A percentile compares a stretch with the other conserved stretches of the same genome.
Evolutionary conservation across 1,284 basidiomycete genomes (phyloP).

Genomic region (Fomitopsis pinicola): DNA sequence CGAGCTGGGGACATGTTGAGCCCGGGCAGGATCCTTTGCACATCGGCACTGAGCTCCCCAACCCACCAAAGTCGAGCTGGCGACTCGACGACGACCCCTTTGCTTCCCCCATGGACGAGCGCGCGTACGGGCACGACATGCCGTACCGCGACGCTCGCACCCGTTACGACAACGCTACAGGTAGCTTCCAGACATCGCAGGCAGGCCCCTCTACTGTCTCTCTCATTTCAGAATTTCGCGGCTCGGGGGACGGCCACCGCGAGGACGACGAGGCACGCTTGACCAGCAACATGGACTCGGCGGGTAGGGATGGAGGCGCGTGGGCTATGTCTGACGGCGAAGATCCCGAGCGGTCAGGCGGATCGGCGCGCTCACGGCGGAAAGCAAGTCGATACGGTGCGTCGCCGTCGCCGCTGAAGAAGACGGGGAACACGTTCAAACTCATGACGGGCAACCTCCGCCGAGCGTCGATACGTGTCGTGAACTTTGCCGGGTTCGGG

Average conservation of each 20-base stretch:
- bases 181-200: slow-evolving; percentile 36
- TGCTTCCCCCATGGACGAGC: slow-evolving; percentile 32
- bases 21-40: slow-evolving; percentile 41
- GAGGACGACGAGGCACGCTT: slow-evolving; percentile 56
- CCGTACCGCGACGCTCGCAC: slow-evolving; percentile 15
- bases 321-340: slow-evolving; percentile 25
- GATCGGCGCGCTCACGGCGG: slow-evolving; percentile 36
- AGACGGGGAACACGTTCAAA: slow-evolving; percentile 53
- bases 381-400: slow-evolving; percentile 47
- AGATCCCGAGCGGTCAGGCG: slow-evolving; percentile 29
- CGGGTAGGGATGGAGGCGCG: slow-evolving; percentile 24
- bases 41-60: slow-evolving; percentile 24
- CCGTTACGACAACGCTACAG: slow-evolving; percentile 24
- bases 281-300: slow-evolving; percentile 45
- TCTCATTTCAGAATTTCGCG: slow-evolving; percentile 37
- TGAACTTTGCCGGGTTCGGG: slow-evolving; percentile 70
- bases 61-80: slow-evolving; percentile 20
- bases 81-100: slow-evolving; percentile 42
- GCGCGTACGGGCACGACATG: slow-evolving; percentile 17
- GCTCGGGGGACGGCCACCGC: slow-evolving; percentile 33
- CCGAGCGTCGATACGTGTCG: slow-evolving; percentile 78
- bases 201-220: slow-evolving; percentile 48
- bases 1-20: slow-evolving; percentile 52
- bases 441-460: slow-evolving; percentile 57
- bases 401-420: slow-evolving; percentile 52